Base-by-base conservation (phyloP, 306 rosid species). In the Castanea crenata region DNA sequence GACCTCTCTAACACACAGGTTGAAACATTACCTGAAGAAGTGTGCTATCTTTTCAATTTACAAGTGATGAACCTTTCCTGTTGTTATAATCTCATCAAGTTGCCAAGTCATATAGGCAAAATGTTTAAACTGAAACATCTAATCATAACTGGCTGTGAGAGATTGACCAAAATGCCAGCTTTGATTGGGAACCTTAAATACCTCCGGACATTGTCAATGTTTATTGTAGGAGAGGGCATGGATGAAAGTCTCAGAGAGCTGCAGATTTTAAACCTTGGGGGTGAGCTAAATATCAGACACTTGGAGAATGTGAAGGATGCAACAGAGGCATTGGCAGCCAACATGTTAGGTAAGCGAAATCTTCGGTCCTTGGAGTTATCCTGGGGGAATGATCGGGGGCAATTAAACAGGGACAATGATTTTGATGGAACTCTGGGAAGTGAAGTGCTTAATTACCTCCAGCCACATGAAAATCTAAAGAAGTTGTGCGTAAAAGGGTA, bases 181-280 rank as follows among this genome's bases (percentile, higher is more conserved):
- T 7, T 25, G 18, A 75, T 75, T 1, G 80, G 64, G 46, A 32
- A 4, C 2, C 23, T 79, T 51, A 1, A 5, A 10, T 9, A 70
- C 7, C 78, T 83, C 41, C 75, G 65, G 16, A 79, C 81, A 16
- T 64, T 76, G 35, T 73, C 87, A 4, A 19, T 84, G 21, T 79
- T 62, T 49, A 79, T 84, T 57, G 69, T 58, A 8, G 84, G 76
- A 15, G 64, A 4, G 5, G 56, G 27, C 7, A 1, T 16, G 10
- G 69, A 5, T 5, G 59, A 71, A 54, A 63, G 68, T 67, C 72
- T 81, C 18, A 18, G 9, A 7, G 69, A 81, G 19, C 67, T 81
- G 18, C 21, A 19, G 5, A 6, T 8, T 3, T 35, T 76, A 62
- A 76, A 46, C 9, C 77, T 81, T 7, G 29, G 71, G 23, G 85